These are phyloP conservation scores for Sporothrix pallida DNA, from an alignment of 2,329 filamentous ascomycete genomes.

Conservation along the genomic window DNA sequence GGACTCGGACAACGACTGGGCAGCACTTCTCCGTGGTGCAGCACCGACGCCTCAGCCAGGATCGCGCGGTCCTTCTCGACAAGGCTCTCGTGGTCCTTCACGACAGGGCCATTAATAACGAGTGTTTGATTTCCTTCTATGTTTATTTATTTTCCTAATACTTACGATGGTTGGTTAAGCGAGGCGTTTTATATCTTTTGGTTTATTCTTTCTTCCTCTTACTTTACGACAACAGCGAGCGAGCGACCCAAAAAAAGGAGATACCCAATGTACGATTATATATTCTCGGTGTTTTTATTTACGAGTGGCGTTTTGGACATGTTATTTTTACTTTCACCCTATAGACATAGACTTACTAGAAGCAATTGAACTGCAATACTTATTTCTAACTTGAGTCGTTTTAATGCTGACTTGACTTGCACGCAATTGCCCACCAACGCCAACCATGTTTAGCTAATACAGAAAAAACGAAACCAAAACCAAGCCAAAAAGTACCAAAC, in stretches of 20 bases:
- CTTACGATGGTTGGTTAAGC: neutral
- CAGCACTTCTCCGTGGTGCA: constrained; percentile 39
- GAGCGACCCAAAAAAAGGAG: constrained; percentile 21
- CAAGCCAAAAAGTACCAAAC: neutral
- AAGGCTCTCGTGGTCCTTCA: constrained; percentile 18
- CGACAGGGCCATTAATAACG: constrained; percentile 18
- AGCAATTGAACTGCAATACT: neutral
- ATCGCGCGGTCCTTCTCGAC: constrained; percentile 17
- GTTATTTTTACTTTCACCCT: neutral
- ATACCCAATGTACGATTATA: constrained; percentile 21
- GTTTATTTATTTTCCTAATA: neutral
- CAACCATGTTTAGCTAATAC: neutral
- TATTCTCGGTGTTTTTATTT: no score
- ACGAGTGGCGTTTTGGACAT: neutral
- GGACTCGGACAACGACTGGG: constrained; percentile 43
- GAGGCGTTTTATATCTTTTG: neutral
- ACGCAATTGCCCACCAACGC: neutral
- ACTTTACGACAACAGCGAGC: constrained; percentile 2
- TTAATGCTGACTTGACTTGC: neutral
- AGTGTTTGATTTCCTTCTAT: neutral
- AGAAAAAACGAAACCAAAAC: neutral
- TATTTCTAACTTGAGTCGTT: neutral
- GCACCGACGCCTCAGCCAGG: constrained; percentile 36
- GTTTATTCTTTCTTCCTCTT: neutral
- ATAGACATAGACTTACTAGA: constrained; percentile 2